Base-by-base conservation (phyloP, 2,329 filamentous ascomycete species). In the Cladophialophora bantiana region DNA sequence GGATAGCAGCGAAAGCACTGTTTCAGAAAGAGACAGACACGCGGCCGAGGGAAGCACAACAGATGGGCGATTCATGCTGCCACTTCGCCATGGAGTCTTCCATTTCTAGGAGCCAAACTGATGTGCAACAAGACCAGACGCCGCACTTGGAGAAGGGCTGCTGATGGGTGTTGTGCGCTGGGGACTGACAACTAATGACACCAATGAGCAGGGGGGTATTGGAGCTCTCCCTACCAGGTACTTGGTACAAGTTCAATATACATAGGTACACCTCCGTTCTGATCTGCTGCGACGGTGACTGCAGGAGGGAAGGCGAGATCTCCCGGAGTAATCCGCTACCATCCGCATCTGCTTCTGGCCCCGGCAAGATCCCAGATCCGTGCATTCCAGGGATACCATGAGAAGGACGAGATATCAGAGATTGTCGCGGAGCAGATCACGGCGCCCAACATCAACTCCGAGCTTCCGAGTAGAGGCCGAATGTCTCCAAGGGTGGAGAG, bases 341-440 rank as follows among this genome's bases (percentile, higher is more conserved):
- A 45, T 56, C 59, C 53, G 45, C 52, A 62, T 62, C 36, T 62
- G 57, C 26, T 26, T 26, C 3, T 2, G 26, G 7, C 4, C 59
- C 26, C 36, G 59, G 59, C 26, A 26, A 62, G 59, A 62, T 62
- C 50, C 59, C 35, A 62, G 59, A 56, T 55, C 35, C 59, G 36
- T 26, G 15, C 36, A 34, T 53, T 26, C 34, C 31, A 35, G 45
- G 48, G 15, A 53, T 15, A 32, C 20, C 13, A 12, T n/a, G 34
- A 35, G 31, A 35, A 32, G 50, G 26, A 20, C 31, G 13, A 55
- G 31, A 50, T 50, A 20, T 50, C 45, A 50, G 18, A 20, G 20
- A 50, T 50, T 26, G 18, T 9, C 12, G n/a, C 5, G 15, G 18
- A 50, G 45, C 20, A 50, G 45, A 50, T 50, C 45, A 50, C 45